Conservation (phyloP, 176 grass and related monocot genomes). For the Ensete glaucum region DNA sequence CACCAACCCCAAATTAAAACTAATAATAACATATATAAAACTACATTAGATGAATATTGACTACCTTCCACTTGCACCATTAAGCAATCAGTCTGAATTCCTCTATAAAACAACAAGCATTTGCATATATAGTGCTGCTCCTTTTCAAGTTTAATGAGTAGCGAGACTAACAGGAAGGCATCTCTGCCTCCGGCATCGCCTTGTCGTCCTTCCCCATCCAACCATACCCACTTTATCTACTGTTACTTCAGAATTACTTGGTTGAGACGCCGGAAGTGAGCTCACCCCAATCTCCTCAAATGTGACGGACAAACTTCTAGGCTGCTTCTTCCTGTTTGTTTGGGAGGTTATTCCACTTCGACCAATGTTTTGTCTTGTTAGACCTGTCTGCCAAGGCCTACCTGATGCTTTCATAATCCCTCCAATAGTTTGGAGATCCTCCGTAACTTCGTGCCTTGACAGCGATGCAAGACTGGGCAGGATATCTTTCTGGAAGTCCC, state of each 20-base stretch:
- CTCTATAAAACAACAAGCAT: too few species aligned
- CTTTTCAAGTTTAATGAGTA: conserved; percentile 24
- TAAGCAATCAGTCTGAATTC: too few species aligned
- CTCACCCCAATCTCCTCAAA: conserved; percentile 16
- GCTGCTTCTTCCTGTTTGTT: conserved; percentile 20
- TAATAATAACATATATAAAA: background rate
- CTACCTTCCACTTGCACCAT: too few species aligned
- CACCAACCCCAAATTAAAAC: background rate
- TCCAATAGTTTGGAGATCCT: conserved; percentile 50
- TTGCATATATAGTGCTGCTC: background rate
- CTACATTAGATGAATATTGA: background rate
- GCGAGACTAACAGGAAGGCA: conserved; percentile 30
- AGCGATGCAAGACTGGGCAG: conserved; percentile 36
- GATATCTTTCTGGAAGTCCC: conserved; percentile 55
- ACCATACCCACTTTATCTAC: conserved; percentile 24
- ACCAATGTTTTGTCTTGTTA: conserved; percentile 21
- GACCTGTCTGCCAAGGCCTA: background rate
- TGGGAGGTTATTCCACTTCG: conserved; percentile 15
- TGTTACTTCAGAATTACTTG: conserved; percentile 22
- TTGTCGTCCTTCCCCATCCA: conserved; percentile 67
- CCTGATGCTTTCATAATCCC: conserved; percentile 22
- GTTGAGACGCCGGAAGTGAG: conserved; percentile 2
- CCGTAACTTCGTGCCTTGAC: conserved; percentile 40
- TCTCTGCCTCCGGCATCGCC: conserved; percentile 55
- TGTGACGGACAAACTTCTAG: conserved; percentile 14